phyloP scores from a whole-genome alignment of 2,329 filamentous ascomycete genomes.

The Xylariaceae sp. region DNA sequence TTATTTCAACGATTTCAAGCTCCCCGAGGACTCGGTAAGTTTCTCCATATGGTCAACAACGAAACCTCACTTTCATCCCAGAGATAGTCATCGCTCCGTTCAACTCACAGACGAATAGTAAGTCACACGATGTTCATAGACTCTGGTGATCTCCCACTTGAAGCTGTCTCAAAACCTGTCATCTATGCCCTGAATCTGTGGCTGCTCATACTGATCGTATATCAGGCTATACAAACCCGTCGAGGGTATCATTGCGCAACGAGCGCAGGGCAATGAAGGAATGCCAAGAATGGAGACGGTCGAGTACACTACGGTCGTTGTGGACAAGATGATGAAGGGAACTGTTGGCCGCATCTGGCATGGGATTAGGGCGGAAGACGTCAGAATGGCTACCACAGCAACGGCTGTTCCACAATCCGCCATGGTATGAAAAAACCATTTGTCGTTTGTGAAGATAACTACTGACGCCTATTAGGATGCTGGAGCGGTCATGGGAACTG shows the following conservation, averaged over 20 bases:
- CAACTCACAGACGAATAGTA: not conserved
- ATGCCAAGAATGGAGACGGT: slow-evolving; percentile 22
- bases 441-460: not conserved
- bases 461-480: slow-evolving; percentile 22
- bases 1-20: slow-evolving; percentile 26
- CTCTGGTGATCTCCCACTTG: not conserved
- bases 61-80: not conserved
- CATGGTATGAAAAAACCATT: slow-evolving; percentile 12
- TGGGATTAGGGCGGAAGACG: slow-evolving; percentile 17
- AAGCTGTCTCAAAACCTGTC: not conserved
- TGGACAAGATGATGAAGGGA: slow-evolving; percentile 18
- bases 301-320: slow-evolving; percentile 23
- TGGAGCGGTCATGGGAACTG: slow-evolving; percentile 21
- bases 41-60: no score
- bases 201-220: no score
- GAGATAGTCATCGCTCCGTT: not conserved
- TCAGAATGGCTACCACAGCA: slow-evolving; percentile 22
- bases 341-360: slow-evolving; percentile 24
- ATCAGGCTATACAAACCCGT: slow-evolving; percentile 22
- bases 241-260: slow-evolving; percentile 17
- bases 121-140: not conserved
- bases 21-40: slow-evolving; percentile 19
- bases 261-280: slow-evolving; percentile 24
- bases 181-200: no score
- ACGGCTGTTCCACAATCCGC: slow-evolving; percentile 20